These are phyloP conservation scores for Pythium insidiosum DNA, from an alignment of 352 stramenopile genomes.

Conservation along the genomic window DNA sequence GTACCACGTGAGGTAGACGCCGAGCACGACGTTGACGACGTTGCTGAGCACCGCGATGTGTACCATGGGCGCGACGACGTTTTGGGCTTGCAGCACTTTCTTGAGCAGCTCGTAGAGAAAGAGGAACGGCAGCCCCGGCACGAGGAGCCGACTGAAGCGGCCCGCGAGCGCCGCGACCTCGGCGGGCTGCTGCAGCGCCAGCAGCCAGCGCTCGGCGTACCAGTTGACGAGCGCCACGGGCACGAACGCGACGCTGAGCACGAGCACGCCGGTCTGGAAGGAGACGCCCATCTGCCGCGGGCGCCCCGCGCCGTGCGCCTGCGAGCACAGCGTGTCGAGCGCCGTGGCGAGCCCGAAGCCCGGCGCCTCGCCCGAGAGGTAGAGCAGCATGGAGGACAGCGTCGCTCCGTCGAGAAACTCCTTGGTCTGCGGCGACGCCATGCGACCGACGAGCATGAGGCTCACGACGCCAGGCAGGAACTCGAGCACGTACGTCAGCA, in stretches of 20 bases:
- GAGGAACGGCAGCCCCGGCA: slow-evolving; percentile 54
- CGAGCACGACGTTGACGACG: slow-evolving; percentile 50
- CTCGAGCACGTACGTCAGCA: slow-evolving; percentile 30
- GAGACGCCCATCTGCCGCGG: slow-evolving; percentile 69
- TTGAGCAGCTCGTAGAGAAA: slow-evolving; percentile 79
- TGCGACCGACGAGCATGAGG: slow-evolving; percentile 53
- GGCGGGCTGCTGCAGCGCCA: slow-evolving; percentile 32
- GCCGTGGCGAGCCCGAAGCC: slow-evolving; percentile 41
- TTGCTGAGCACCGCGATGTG: slow-evolving; percentile 50
- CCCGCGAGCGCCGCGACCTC: slow-evolving; percentile 47
- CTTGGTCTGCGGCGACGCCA: slow-evolving; percentile 43
- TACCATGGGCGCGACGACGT: slow-evolving; percentile 70
- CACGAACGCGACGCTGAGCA: slow-evolving; percentile 33
- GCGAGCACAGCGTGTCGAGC: slow-evolving; percentile 45
- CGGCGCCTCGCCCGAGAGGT: slow-evolving; percentile 56
- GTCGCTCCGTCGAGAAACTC: slow-evolving; percentile 48
- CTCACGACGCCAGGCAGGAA: slow-evolving; percentile 42
- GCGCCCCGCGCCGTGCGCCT: slow-evolving; percentile 53
- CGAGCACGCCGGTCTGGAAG: slow-evolving; percentile 54
- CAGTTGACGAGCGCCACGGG: slow-evolving; percentile 55
- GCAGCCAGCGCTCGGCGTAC: slow-evolving; percentile 37
- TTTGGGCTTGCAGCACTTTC: slow-evolving; percentile 74
- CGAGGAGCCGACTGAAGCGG: slow-evolving; percentile 41
- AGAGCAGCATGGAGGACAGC: slow-evolving; percentile 58
- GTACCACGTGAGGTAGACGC: slow-evolving; percentile 65